Conservation (phyloP, 257 asterid genomes). For the Fraxinus anomala region DNA sequence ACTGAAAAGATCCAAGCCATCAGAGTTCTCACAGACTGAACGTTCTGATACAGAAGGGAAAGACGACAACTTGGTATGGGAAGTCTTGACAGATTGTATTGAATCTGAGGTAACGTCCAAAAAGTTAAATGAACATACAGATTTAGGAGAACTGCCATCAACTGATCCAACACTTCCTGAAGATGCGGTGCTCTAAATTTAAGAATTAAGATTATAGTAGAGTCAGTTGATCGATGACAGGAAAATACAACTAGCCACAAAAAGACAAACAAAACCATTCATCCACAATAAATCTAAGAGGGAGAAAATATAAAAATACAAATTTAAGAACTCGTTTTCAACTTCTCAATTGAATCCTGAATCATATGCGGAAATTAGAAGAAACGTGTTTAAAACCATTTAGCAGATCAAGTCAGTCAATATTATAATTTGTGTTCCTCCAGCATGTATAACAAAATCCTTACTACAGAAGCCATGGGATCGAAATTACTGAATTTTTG, state of each 20-base stretch:
- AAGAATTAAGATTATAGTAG: constrained; percentile 19
- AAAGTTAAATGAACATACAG: constrained; percentile 28
- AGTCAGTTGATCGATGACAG: constrained; percentile 21
- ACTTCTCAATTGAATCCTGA: background rate
- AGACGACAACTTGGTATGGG: constrained; percentile 33
- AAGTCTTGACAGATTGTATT: constrained; percentile 37
- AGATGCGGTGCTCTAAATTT: constrained; percentile 61
- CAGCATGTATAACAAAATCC: background rate
- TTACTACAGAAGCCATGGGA: background rate
- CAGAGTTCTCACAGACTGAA: constrained; percentile 29
- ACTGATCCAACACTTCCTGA: constrained; percentile 64
- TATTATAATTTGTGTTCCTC: background rate
- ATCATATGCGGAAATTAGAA: background rate
- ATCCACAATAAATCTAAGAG: background rate
- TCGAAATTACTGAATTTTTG: background rate
- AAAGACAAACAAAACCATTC: background rate
- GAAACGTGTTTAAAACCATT: background rate
- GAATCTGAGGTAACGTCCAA: constrained; percentile 39
- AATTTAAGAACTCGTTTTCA: background rate
- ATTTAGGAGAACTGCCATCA: constrained; percentile 50
- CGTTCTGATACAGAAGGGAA: constrained; percentile 36
- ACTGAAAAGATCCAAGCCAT: constrained; percentile 50
- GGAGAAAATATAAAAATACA: background rate
- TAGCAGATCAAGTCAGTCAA: background rate
- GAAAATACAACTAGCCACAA: background rate